phyloP scores from a whole-genome alignment of 2,329 filamentous ascomycete species.

The Ceratocystiopsis minuta region DNA sequence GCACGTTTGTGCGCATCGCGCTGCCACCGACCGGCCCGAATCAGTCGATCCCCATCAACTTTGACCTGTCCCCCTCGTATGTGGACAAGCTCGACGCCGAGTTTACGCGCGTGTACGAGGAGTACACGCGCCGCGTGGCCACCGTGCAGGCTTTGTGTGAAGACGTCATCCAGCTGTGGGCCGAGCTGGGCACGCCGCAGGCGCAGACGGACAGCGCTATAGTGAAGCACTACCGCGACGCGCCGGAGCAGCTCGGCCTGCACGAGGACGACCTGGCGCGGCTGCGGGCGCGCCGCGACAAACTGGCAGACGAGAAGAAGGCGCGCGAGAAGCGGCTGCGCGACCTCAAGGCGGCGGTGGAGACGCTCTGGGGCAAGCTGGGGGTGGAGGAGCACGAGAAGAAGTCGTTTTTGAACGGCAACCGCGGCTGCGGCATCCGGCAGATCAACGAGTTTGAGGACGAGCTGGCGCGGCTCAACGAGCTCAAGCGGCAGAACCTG shows the following conservation, averaged over 20 bases:
- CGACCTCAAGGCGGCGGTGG: slow-evolving; percentile 62
- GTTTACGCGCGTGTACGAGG: slow-evolving; percentile 89
- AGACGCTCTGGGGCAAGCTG: slow-evolving; percentile 75
- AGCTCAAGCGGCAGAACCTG: slow-evolving; percentile 86
- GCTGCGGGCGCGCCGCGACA: slow-evolving; percentile 59
- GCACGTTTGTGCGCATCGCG: slow-evolving; percentile 67
- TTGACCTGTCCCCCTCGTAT: slow-evolving; percentile 84
- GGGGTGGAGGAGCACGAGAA: slow-evolving; percentile 67
- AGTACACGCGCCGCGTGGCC: slow-evolving; percentile 71
- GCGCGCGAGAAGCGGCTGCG: slow-evolving; percentile 57
- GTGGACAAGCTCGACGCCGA: slow-evolving; percentile 74
- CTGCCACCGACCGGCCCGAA: slow-evolving; percentile 69
- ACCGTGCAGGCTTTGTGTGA: slow-evolving; percentile 60
- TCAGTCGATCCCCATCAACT: slow-evolving; percentile 59
- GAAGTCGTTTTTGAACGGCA: slow-evolving; percentile 68
- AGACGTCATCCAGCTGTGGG: slow-evolving; percentile 87
- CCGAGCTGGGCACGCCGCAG: slow-evolving; percentile 83
- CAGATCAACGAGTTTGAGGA: slow-evolving; percentile 95
- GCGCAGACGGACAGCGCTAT: slow-evolving; percentile 78
- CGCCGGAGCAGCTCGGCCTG: slow-evolving; percentile 83
- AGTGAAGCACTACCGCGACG: slow-evolving; percentile 74
- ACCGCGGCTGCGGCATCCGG: slow-evolving; percentile 77
- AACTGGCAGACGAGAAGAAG: slow-evolving; percentile 75
- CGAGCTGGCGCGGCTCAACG: slow-evolving; percentile 68
- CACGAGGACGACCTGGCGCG: slow-evolving; percentile 70